Conservation (phyloP, 768 basidiomycete species). For the Inosperma sp. region DNA sequence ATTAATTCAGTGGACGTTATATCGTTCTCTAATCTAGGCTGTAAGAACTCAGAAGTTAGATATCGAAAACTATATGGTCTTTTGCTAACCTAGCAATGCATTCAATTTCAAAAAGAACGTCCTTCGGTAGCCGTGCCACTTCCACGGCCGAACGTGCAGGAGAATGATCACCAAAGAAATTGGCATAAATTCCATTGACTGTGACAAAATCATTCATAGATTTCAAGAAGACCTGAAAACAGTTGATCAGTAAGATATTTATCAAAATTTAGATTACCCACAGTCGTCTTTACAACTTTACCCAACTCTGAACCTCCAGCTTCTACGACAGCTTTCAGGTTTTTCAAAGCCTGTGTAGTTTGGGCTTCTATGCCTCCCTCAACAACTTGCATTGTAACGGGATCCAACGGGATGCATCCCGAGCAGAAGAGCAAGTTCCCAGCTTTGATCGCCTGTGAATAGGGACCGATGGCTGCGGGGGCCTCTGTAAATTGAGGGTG, state of each 20-base stretch:
- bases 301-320: slow-evolving; percentile 74
- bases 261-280: slow-evolving; percentile 34
- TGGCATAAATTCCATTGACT: slow-evolving; percentile 78
- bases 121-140: slow-evolving; percentile 82
- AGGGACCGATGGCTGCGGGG: slow-evolving; percentile 79
- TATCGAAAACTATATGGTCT: no score
- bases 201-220: slow-evolving; percentile 84
- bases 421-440: slow-evolving; percentile 86
- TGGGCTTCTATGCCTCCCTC: slow-evolving; percentile 74
- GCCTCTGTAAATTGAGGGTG: slow-evolving; percentile 46
- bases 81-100: slow-evolving; percentile 71
- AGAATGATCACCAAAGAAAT: slow-evolving; percentile 86
- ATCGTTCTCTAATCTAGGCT: slow-evolving; percentile 31
- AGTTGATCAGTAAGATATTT: not conserved
- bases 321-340: slow-evolving; percentile 78
- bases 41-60: not conserved
- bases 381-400: slow-evolving; percentile 65
- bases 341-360: slow-evolving; percentile 78
- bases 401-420: slow-evolving; percentile 83
- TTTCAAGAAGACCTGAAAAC: slow-evolving; percentile 79
- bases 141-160: slow-evolving; percentile 93
- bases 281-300: slow-evolving; percentile 90
- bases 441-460: slow-evolving; percentile 80
- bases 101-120: slow-evolving; percentile 91
- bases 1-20: slow-evolving; percentile 13